A percentile compares a stretch with the other conserved stretches of the same genome.
phyloP scores from a whole-genome alignment of 2,329 filamentous ascomycete genomes.

The Ambrosiella xylebori region DNA sequence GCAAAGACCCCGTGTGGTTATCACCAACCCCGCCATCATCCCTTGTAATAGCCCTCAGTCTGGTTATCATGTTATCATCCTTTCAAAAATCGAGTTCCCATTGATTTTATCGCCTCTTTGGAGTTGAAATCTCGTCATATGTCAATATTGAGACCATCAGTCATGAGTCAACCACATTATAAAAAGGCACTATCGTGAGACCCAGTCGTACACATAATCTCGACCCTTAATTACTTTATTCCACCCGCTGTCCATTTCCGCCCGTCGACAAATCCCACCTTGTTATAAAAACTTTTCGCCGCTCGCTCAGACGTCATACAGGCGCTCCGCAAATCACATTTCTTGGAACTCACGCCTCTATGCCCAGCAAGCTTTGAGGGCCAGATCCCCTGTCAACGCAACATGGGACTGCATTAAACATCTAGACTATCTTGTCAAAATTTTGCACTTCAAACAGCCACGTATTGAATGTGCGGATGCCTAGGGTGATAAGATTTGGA shows the following conservation, averaged over 20 bases:
- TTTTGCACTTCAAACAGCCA: not conserved
- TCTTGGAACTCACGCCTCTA: not conserved
- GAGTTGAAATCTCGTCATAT: not conserved
- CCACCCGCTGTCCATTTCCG: not conserved
- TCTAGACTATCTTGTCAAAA: not conserved
- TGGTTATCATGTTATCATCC: not conserved
- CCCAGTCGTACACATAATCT: too few relatives aligned
- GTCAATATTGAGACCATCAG: not conserved
- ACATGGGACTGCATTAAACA: not conserved
- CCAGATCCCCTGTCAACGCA: not conserved
- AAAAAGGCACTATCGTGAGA: not conserved
- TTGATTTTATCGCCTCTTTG: too few relatives aligned
- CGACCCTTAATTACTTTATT: not conserved
- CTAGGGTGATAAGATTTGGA: too few relatives aligned
- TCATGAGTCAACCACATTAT: not conserved
- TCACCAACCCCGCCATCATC: not conserved
- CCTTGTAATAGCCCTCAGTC: not conserved
- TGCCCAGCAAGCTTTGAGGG: not conserved
- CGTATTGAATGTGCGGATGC: not conserved
- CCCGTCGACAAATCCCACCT: not conserved
- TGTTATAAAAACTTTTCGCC: not conserved
- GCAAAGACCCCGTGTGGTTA: not conserved
- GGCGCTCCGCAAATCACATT: not conserved
- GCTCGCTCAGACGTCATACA: constrained; percentile 1
- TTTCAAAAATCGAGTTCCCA: too few relatives aligned